Conservation (phyloP, 1,284 basidiomycete species). For the Fistulina hepatica region DNA sequence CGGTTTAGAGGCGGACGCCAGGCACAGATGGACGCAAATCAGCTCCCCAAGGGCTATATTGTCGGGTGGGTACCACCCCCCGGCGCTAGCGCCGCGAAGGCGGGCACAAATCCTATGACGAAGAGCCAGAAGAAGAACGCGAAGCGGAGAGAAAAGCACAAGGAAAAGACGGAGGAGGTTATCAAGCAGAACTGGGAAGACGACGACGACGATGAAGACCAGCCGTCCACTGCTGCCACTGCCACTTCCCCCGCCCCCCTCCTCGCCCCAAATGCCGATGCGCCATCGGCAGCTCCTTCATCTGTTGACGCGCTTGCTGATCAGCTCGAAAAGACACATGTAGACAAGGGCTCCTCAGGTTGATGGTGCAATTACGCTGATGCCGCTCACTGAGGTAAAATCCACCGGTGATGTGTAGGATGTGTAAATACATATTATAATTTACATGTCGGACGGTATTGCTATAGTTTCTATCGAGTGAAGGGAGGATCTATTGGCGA, state of each 20-base stretch:
- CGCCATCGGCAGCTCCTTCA: slow-evolving; percentile 15
- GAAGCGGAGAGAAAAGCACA: slow-evolving; percentile 59
- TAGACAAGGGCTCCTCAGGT: no score
- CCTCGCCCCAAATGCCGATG: no score
- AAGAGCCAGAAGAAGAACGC: slow-evolving; percentile 74
- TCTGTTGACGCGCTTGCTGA: slow-evolving; percentile 27
- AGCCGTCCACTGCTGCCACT: slow-evolving; percentile 3
- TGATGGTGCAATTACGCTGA: no score
- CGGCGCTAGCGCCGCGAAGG: slow-evolving; percentile 20
- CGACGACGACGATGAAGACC: slow-evolving; percentile 44
- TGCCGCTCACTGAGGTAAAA: no score
- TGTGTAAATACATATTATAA: no score
- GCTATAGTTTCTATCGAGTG: no score
- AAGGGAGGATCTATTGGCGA: no score
- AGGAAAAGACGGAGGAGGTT: slow-evolving; percentile 36
- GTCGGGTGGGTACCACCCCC: slow-evolving; percentile 65
- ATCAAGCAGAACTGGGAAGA: slow-evolving; percentile 72
- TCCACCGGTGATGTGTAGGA: no score
- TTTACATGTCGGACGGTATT: no score
- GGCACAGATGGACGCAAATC: slow-evolving; percentile 50
- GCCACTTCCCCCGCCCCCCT: slow-evolving; percentile 7
- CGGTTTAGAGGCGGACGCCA: slow-evolving; percentile 75
- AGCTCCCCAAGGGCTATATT: slow-evolving; percentile 65
- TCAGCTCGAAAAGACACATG: slow-evolving; percentile 30
- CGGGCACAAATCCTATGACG: slow-evolving; percentile 28